phyloP scores from a whole-genome alignment of 768 basidiomycete genomes.

The Rossbeevera mucosa region DNA sequence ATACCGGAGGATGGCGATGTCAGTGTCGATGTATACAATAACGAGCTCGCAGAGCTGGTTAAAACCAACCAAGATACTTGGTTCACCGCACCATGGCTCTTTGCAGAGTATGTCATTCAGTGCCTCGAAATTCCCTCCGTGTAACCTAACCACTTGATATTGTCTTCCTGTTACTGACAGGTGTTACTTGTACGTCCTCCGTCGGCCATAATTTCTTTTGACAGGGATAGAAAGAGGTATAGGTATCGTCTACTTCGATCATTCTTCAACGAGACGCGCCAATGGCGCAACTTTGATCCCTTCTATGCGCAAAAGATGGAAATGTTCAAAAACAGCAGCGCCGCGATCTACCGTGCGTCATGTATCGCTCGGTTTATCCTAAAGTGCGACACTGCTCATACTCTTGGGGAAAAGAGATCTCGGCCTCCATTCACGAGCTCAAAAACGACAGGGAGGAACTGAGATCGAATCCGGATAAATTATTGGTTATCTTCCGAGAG shows the following conservation, averaged over 20 bases:
- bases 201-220: neutral
- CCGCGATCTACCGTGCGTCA: conserved; percentile 70
- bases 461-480: conserved; percentile 45
- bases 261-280: conserved; percentile 58
- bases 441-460: conserved; percentile 44
- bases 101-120: conserved; percentile 66
- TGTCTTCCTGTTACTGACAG: conserved; percentile 30
- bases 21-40: conserved; percentile 71
- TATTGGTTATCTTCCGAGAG: conserved; percentile 67
- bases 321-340: conserved; percentile 74
- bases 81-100: conserved; percentile 96
- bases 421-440: conserved; percentile 66
- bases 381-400: neutral
- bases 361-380: neutral
- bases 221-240: neutral
- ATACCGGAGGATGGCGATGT: conserved; percentile 75
- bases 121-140: neutral
- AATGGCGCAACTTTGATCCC: conserved; percentile 79
- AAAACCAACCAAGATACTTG: conserved; percentile 59
- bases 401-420: conserved; percentile 50
- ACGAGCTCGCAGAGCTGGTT: conserved; percentile 53
- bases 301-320: conserved; percentile 76
- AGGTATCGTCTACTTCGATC: conserved; percentile 84
- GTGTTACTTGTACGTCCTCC: conserved; percentile 61
- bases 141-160: neutral